phyloP scores from a whole-genome alignment of 2,329 filamentous ascomycete species.

The Fonsecaea erecta region DNA sequence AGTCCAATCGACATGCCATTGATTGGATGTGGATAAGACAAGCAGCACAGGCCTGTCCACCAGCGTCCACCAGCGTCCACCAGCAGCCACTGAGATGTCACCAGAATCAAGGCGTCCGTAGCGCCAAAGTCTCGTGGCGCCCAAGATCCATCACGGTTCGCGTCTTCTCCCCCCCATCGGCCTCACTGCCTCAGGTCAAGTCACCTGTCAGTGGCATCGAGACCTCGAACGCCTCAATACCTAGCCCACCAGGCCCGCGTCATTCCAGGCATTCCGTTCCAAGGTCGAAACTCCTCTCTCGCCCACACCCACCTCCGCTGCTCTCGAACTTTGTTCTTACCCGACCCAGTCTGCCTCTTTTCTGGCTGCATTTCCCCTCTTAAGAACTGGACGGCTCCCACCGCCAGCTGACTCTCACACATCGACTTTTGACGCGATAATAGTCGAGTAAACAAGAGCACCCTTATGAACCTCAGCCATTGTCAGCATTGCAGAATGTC shows the following conservation, averaged over 20 bases:
- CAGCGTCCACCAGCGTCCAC: no score
- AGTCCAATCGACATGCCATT: slow-evolving; percentile 21
- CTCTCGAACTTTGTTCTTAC: not conserved
- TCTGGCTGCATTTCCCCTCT: slow-evolving; percentile 6
- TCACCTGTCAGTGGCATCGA: not conserved
- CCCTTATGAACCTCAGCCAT: not conserved
- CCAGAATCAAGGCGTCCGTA: slow-evolving; percentile 16
- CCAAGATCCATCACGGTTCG: not conserved
- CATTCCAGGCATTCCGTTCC: not conserved
- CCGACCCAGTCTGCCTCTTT: not conserved
- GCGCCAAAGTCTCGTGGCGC: slow-evolving; percentile 8
- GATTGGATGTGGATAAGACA: slow-evolving; percentile 24
- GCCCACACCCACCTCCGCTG: not conserved
- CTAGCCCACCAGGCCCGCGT: not conserved
- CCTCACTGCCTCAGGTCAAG: no score
- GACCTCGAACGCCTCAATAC: not conserved
- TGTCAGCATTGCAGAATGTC: slow-evolving; percentile 4
- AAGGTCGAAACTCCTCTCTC: slow-evolving; percentile 2
- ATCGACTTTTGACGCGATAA: slow-evolving; percentile 6
- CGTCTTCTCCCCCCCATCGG: not conserved
- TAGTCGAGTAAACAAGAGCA: slow-evolving; percentile 18
- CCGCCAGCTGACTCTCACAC: not conserved
- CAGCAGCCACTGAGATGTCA: not conserved
- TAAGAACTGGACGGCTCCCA: no score
- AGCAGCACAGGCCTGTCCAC: slow-evolving; percentile 4